A percentile compares a stretch with the other conserved stretches of the same genome.
Evolutionary conservation across 805 yeast species (phyloP).

Genomic region (Lachancea thermotolerans): DNA sequence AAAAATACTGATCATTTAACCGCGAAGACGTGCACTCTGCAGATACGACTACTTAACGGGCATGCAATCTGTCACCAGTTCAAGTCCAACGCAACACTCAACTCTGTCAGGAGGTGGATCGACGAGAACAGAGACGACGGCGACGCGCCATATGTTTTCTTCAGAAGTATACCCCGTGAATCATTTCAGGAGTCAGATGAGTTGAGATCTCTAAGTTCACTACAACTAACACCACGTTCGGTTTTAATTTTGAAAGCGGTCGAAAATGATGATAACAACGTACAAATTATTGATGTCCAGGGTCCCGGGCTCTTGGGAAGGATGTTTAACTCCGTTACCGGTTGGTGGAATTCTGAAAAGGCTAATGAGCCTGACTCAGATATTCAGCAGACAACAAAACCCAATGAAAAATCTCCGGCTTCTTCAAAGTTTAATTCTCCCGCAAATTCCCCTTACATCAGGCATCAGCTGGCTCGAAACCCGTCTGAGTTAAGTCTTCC

Average conservation of each 20-base stretch:
- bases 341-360: constrained; percentile 28
- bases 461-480: constrained; percentile 12
- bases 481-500: constrained; percentile 24
- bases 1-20: constrained; percentile 19
- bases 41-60: constrained; percentile 67
- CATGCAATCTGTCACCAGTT: constrained; percentile 48
- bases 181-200: constrained; percentile 62
- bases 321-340: constrained; percentile 29
- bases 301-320: constrained; percentile 30
- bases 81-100: constrained; percentile 38
- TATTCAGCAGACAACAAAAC: neutral
- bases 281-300: constrained; percentile 25
- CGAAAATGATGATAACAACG: constrained; percentile 18
- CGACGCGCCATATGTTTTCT: constrained; percentile 39
- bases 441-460: constrained; percentile 11
- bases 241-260: constrained; percentile 67
- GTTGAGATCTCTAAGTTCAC: constrained; percentile 40
- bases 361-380: neutral
- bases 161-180: constrained; percentile 51
- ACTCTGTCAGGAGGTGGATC: constrained; percentile 56
- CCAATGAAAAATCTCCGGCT: constrained; percentile 9
- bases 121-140: constrained; percentile 45
- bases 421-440: constrained; percentile 18
- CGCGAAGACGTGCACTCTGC: constrained; percentile 36
- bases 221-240: constrained; percentile 66